A percentile compares a stretch with the other conserved stretches of the same genome.
Evolutionary conservation across 2,329 filamentous ascomycete genomes (phyloP).

Genomic region (Achaetomium macrosporum): DNA sequence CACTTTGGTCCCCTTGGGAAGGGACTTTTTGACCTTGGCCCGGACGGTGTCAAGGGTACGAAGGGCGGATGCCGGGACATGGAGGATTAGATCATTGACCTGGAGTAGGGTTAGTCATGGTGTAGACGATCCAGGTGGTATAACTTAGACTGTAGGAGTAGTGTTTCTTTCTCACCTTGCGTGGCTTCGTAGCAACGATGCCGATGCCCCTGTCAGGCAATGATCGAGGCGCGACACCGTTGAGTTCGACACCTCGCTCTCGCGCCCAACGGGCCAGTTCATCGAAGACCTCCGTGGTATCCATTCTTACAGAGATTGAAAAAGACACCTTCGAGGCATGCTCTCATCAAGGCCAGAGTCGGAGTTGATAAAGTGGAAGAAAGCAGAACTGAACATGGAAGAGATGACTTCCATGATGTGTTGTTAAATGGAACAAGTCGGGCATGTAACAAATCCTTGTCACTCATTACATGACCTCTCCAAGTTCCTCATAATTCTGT

Average conservation of each 20-base stretch:
- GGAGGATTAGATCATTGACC: slow-evolving; percentile 51
- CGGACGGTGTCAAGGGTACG: slow-evolving; percentile 55
- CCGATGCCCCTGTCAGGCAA: slow-evolving; percentile 73
- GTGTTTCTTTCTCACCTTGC: slow-evolving; percentile 51
- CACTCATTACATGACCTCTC: too few relatives aligned
- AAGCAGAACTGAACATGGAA: too few relatives aligned
- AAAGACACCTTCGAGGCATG: too few relatives aligned
- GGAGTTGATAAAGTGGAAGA: too few relatives aligned
- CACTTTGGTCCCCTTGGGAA: slow-evolving; percentile 52
- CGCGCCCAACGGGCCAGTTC: slow-evolving; percentile 64
- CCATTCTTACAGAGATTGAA: not conserved
- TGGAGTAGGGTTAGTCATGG: slow-evolving; percentile 20
- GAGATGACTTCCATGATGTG: too few relatives aligned
- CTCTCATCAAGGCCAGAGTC: too few relatives aligned
- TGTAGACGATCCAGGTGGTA: slow-evolving; percentile 6
- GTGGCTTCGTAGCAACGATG: slow-evolving; percentile 61
- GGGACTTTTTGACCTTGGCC: slow-evolving; percentile 46
- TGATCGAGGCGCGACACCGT: slow-evolving; percentile 59
- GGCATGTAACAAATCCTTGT: too few relatives aligned
- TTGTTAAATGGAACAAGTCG: too few relatives aligned
- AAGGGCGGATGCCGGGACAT: slow-evolving; percentile 58
- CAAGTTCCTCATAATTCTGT: too few relatives aligned
- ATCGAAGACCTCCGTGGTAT: slow-evolving; percentile 29
- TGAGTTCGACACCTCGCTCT: slow-evolving; percentile 57
- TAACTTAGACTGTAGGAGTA: not conserved